A percentile compares a stretch with the other conserved stretches of the same genome.
Evolutionary conservation across 1,284 basidiomycete species (phyloP).

Genomic region (Papiliotrema fonsecae): DNA sequence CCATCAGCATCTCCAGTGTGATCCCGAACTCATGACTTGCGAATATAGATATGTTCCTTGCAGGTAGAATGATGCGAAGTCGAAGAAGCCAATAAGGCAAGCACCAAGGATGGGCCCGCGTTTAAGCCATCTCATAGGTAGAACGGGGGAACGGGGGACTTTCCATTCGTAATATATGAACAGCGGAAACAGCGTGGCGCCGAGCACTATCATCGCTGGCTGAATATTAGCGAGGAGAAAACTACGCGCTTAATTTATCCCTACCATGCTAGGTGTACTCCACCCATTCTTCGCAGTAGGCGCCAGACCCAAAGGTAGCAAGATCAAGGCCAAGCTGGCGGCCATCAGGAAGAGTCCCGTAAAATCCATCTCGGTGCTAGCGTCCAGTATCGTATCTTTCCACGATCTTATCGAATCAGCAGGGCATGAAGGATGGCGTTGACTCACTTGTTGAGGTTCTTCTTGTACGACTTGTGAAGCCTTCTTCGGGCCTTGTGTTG

Average conservation of each 20-base stretch:
- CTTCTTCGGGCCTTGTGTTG: constrained; percentile 56
- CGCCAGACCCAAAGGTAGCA: constrained; percentile 63
- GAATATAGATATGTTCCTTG: constrained; percentile 42
- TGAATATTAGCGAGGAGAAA: constrained; percentile 3
- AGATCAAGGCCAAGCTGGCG: constrained; percentile 57
- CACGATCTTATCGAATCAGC: constrained; percentile 9
- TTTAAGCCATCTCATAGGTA: constrained; percentile 55
- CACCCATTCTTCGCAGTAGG: constrained; percentile 48
- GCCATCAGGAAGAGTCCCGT: constrained; percentile 65
- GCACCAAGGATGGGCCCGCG: constrained; percentile 61
- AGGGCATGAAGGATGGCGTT: too few species aligned
- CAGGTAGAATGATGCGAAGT: constrained; percentile 59
- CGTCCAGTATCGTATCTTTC: constrained; percentile 11
- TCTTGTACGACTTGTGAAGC: not conserved
- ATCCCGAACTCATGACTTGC: constrained; percentile 12
- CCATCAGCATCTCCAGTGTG: not conserved
- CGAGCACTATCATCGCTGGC: constrained; percentile 48
- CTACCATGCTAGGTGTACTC: constrained; percentile 38
- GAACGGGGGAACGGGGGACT: constrained; percentile 48
- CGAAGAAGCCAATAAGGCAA: constrained; percentile 62
- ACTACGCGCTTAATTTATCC: not conserved
- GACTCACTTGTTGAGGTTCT: not conserved
- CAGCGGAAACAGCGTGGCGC: constrained; percentile 45
- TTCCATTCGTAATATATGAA: constrained; percentile 50
- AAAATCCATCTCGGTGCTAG: constrained; percentile 44